Base-by-base conservation (phyloP, 2,329 filamentous ascomycete species). In the Colletotrichum australisinense region DNA sequence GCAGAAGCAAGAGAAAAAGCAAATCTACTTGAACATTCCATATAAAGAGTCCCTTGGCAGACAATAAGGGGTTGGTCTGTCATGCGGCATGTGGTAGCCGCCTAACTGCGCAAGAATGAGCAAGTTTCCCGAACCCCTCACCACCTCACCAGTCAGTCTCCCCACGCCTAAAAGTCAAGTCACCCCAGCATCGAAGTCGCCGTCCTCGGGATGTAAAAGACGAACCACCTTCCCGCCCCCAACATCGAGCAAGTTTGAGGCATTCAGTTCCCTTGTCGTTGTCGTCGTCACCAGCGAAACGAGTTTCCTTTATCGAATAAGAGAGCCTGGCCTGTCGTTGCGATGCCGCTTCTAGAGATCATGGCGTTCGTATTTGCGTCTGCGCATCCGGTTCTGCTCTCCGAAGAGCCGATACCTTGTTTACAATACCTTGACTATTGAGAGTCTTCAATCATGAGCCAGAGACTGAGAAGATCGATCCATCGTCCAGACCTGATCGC, bases 101-200 rank as follows among this genome's bases (percentile, higher is more conserved):
- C 32, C 16, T 9, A 63, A 22, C 53, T 70, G 73, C 66, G 73
- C 65, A 62, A 69, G 70, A 64, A 74, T 74, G 73, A 75, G 73
- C 73, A 75, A 75, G 73, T 75, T 75, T 71, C 53, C 22, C 14
- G 26, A 8, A 52, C 52, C 53, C 38, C 52, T 62, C 63, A 38
- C 35, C 55, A 30, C 28, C 57, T 52, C 19, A 38, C 42, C 42
- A 49, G 19, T 49, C 42, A 55, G 22, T 55, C 22, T 53, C 46
- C 60, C 26, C 64, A 42, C 35, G 46, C 52, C 5, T 28, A 16
- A 9, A 14, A 24, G 38, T 30, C 38, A 42, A 42, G 38, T 19
- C 38, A 19, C 38, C 38, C 38, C 38, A 30, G 7, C 63, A 38
- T 0, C 16, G 28, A 16, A 24, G 2, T 24, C 52, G 19, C 28